Base-by-base conservation (phyloP, 2,329 filamentous ascomycete genomes). In the Alternaria panax region DNA sequence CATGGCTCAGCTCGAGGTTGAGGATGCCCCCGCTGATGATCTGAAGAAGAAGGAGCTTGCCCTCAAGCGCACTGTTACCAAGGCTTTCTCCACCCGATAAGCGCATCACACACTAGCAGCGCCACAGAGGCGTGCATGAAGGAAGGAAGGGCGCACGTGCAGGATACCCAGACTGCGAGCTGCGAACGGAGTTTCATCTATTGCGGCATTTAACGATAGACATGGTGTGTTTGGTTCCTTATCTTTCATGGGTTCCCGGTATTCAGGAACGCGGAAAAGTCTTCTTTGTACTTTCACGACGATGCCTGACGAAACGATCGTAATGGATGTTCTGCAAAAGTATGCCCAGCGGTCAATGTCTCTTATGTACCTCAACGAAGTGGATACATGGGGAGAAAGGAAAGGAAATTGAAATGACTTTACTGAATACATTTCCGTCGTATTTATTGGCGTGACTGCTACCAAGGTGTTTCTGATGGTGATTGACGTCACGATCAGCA, bases 11-110 rank as follows among this genome's bases (percentile, higher is more conserved):
- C 91, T 99, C 67, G 95, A 99, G 89, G 85, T 99, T 78, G 92
- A 94, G 82, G 96, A 99, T 73, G 92, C 92, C 58, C 83, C 85
- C 65, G 91, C 93, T 63, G 96, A 99, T 74, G 95, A 99, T 80
- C 86, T 99, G 74, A 98, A 96, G 92, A 98, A 98, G 92, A 96
- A 97, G 90, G 95, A 99, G 87, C 86, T 99, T 70, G 93, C 93
- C 63, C 88, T 99, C 68, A 99, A 98, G 92, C 88, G 95, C 78
- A 88, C 96, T 73, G 93, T 99, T 75, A 99, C 95, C 83, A 99
- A 98, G 91, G 93, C 92, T 75, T 96, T 96, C 92, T 89, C 92
- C 68, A 93, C 92, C 78, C 90, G 92, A 83, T 96, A 93, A 70
- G 60, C 59, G 67, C 60, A 57, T 62, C 60, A 40, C 52, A 40